These are phyloP conservation scores for Calonectria multiphialidica DNA, from an alignment of 2,329 filamentous ascomycete genomes.

Conservation along the genomic window DNA sequence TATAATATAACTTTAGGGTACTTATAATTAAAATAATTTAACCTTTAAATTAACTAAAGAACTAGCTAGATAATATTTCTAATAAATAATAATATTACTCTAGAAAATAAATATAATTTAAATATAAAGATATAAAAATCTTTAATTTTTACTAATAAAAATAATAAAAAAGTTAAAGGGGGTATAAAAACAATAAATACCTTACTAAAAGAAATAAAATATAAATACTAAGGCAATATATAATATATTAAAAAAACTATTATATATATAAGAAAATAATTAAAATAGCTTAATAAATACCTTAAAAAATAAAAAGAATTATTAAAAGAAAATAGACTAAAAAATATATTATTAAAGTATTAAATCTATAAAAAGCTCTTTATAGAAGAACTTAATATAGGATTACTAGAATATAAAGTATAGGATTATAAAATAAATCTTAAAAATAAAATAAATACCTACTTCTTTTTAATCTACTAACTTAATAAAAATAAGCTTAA, in stretches of 20 bases:
- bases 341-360: no score
- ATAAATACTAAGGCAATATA: constrained; percentile 16
- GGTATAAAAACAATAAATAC: background rate
- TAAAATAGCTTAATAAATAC: constrained; percentile 11
- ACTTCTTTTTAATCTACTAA: no score
- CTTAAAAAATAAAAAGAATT: background rate
- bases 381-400: no score
- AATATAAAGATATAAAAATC: no score
- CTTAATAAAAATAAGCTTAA: no score
- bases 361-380: no score
- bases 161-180: background rate
- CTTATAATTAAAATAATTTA: background rate
- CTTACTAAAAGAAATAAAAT: constrained; percentile 1
- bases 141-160: background rate
- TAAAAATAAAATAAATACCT: no score
- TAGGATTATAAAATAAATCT: no score
- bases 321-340: no score
- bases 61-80: background rate
- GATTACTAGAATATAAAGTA: no score
- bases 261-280: constrained; percentile 9
- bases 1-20: background rate
- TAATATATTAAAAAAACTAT: background rate
- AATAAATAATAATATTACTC: background rate
- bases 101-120: background rate
- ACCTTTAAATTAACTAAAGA: background rate